Percentiles rank a stretch among this genome's conserved stretches.
Evolutionary conservation across 108 stramenopile species (phyloP).

Genomic region (Cyclotella sp.): DNA sequence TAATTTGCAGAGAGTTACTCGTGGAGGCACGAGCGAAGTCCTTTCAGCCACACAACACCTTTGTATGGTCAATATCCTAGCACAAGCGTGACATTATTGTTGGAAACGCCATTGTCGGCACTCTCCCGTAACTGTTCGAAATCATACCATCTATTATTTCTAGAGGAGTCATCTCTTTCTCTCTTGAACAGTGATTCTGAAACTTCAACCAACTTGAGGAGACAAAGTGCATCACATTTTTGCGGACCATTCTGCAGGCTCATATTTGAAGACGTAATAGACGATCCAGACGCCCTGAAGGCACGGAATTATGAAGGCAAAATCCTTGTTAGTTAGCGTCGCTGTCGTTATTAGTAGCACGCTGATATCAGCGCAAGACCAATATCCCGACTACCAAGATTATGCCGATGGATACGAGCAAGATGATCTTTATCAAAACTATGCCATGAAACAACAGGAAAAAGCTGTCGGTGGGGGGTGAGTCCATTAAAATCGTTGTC

Average conservation of each 20-base stretch:
- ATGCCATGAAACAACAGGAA: slow-evolving; percentile 68
- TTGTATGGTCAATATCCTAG: too few species aligned
- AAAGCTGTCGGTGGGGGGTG: slow-evolving; percentile 61
- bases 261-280: not conserved
- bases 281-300: not conserved
- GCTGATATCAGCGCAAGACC: slow-evolving; percentile 53
- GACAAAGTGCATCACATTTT: too few species aligned
- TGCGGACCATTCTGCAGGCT: not conserved
- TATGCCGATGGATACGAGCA: slow-evolving; percentile 72
- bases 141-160: too few species aligned
- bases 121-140: too few species aligned
- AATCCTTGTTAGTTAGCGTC: slow-evolving; percentile 29
- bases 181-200: too few species aligned
- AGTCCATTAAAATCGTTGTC: slow-evolving; percentile 7
- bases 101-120: too few species aligned
- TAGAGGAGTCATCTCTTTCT: too few species aligned
- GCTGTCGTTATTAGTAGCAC: slow-evolving; percentile 25
- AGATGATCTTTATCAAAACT: slow-evolving; percentile 81
- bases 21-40: not conserved
- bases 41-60: too few species aligned
- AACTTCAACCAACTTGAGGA: too few species aligned
- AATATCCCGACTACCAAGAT: slow-evolving; percentile 68
- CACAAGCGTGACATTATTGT: too few species aligned
- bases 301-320: slow-evolving; percentile 31
- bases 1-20: not conserved